These are phyloP conservation scores for Mycosarcoma maydis DNA, from an alignment of 1,284 basidiomycete species.

Conservation along the genomic window DNA sequence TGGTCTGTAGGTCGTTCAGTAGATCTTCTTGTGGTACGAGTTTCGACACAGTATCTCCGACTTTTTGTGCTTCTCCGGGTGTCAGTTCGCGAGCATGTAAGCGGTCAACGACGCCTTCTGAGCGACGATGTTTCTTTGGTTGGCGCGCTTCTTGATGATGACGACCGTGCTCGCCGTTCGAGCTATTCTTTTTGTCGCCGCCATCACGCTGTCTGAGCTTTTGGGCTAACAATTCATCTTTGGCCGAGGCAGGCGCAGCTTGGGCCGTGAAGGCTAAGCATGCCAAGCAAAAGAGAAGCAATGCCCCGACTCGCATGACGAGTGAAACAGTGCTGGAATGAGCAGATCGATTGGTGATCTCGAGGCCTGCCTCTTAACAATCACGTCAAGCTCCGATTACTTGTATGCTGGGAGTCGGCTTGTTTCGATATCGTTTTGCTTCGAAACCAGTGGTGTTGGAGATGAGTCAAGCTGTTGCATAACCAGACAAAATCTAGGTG, in stretches of 20 bases:
- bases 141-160: neutral
- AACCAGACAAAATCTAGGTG: no score
- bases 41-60: neutral
- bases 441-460: slow-evolving; percentile 1
- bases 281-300: slow-evolving; percentile 25
- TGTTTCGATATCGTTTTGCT: neutral
- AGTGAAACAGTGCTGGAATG: neutral
- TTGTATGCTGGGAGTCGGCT: neutral
- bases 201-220: neutral
- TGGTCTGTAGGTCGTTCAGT: neutral
- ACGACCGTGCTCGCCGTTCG: neutral
- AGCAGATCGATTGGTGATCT: neutral
- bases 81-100: neutral
- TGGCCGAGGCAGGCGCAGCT: slow-evolving; percentile 18
- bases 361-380: slow-evolving; percentile 21
- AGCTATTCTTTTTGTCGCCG: neutral
- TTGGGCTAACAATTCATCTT: slow-evolving; percentile 4
- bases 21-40: neutral
- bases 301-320: slow-evolving; percentile 20
- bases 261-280: slow-evolving; percentile 37
- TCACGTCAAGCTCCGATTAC: neutral
- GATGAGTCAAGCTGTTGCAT: neutral
- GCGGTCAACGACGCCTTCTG: neutral
- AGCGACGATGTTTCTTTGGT: neutral
- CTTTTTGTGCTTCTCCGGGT: neutral